These are phyloP conservation scores for Crithidia sp. DNA, from an alignment of 208 protist genomes.

Conservation along the genomic window DNA sequence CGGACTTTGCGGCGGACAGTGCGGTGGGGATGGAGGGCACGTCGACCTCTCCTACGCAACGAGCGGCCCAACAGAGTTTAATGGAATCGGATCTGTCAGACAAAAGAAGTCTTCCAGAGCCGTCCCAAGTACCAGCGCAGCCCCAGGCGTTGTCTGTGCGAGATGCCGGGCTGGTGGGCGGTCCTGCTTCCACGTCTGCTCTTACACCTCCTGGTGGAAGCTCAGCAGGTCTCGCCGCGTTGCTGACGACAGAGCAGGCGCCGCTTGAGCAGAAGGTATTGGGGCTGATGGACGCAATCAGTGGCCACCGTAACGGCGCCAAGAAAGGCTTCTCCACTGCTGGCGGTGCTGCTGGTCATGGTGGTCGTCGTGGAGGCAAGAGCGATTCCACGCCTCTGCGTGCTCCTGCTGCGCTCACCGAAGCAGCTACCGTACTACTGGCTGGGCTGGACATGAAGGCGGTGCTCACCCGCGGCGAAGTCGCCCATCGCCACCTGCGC, in stretches of 20 bases:
- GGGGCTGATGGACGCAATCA: conserved; percentile 24
- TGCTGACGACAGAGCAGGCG: conserved; percentile 2
- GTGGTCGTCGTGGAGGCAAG: too few species aligned
- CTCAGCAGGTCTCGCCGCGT: background rate
- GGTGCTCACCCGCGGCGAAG: conserved; percentile 40
- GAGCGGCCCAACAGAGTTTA: too few species aligned
- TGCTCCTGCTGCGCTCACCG: background rate
- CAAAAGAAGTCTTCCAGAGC: background rate
- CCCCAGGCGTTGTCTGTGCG: too few species aligned
- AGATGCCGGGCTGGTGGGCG: too few species aligned
- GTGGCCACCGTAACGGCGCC: background rate
- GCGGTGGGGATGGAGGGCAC: too few species aligned
- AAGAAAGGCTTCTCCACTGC: too few species aligned
- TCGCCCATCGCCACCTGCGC: conserved; percentile 37
- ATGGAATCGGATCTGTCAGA: background rate
- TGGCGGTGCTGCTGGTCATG: too few species aligned
- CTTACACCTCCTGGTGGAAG: too few species aligned
- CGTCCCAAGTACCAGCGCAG: too few species aligned
- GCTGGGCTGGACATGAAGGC: conserved; percentile 72
- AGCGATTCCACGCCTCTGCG: background rate
- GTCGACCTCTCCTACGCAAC: too few species aligned
- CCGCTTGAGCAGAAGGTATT: conserved; percentile 30
- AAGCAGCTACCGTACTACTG: conserved; percentile 46
- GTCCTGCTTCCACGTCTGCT: too few species aligned
- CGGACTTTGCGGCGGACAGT: background rate